phyloP scores from a whole-genome alignment of 306 rosid genomes.

The Quercus engelmannii region DNA sequence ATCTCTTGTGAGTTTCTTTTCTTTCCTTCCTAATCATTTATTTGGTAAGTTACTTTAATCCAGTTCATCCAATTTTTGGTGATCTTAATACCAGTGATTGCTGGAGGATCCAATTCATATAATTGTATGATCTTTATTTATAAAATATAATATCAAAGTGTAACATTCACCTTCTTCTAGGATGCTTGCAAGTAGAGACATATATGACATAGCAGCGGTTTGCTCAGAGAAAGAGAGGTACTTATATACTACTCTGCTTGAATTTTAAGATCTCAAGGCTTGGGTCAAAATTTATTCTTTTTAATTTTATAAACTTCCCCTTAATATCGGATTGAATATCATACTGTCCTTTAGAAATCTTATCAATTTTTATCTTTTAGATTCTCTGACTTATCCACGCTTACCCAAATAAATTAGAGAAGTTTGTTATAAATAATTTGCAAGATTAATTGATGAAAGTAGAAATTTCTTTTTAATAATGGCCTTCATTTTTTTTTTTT shows the following conservation, averaged over 20 bases:
- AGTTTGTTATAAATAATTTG: neutral
- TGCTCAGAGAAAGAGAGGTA: slow-evolving; percentile 77
- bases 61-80: neutral
- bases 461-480: neutral
- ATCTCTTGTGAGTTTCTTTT: neutral
- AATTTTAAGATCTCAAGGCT: neutral
- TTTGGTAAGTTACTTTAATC: neutral
- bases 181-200: slow-evolving; percentile 55
- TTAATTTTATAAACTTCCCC: neutral
- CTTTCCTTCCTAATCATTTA: neutral
- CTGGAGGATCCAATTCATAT: neutral
- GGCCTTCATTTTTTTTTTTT: too few relatives aligned
- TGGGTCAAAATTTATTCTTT: neutral
- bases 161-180: slow-evolving; percentile 33
- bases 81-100: neutral
- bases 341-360: neutral
- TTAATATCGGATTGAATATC: neutral
- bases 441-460: neutral
- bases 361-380: neutral
- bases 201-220: slow-evolving; percentile 54
- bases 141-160: neutral
- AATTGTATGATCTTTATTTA: neutral
- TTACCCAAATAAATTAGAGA: too few relatives aligned
- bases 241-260: slow-evolving; percentile 3
- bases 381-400: neutral